Base-by-base conservation (phyloP, 768 basidiomycete species). In the Leccinum ochraceum region DNA sequence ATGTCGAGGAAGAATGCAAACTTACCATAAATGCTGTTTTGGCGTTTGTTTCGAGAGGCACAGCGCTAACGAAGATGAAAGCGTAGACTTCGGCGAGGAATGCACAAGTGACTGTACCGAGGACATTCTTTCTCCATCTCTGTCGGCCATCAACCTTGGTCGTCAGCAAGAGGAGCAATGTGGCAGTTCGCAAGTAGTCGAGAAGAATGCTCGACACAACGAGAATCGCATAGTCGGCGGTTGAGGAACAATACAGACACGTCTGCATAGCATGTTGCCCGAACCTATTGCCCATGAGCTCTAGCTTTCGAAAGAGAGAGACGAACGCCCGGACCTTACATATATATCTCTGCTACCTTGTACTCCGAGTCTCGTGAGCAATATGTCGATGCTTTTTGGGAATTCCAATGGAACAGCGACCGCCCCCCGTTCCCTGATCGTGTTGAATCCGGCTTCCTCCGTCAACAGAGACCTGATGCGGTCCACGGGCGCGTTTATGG, bases 241-340 rank as follows among this genome's bases (percentile, higher is more conserved):
- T 78, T 14, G 85, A 82, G 22, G 78, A 79, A 71, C 90, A 92
- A 68, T 86, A 84, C n/a, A 79, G 78, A 73, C 90, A 92, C 8
- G 79, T 80, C 50, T 84, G 77, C 16, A 92, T 72, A 5, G 83
- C 82, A 28, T 79, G 71, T 71, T 92, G 90, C 24, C 90, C 90
- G 61, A 90, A 88, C 59, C 90, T 89, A 57, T 26, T 36, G 51
- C 10, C 37, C 4, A 6, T 62, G 63, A 67, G 65, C 48, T 8
- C 14, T 24, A 3, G 6, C 2, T 30, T 17, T 52, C 8, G 3
- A 20, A 14, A 13, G 24, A 46, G 22, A 50, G 13, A 46, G 46
- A 10, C 11, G n/a, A 11, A 55, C 10, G 53, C 4, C 71, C 80
- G 16, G 53, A 87, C 87, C 86, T 79, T 65, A 84, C 78, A 66